A percentile compares a stretch with the other conserved stretches of the same genome.
phyloP scores from a whole-genome alignment of 306 rosid genomes.

The Vigna unguiculata region DNA sequence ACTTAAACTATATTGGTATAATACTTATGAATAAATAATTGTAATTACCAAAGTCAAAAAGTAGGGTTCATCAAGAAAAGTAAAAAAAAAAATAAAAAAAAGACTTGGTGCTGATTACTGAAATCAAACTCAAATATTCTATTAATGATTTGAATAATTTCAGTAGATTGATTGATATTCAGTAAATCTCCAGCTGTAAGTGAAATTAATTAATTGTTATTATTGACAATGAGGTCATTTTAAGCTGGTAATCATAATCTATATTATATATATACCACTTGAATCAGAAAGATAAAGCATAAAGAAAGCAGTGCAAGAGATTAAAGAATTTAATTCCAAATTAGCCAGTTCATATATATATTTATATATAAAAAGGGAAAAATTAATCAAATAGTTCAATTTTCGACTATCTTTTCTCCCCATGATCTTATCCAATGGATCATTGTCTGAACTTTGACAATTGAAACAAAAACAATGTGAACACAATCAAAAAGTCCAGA shows the following conservation, averaged over 20 bases:
- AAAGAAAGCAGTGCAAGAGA: background rate
- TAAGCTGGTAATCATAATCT: background rate
- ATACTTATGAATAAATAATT: no score
- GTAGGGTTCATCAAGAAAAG: no score
- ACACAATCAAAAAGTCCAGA: slow-evolving; percentile 21
- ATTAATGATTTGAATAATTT: background rate
- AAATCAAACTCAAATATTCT: background rate
- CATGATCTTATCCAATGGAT: background rate
- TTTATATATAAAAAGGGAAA: background rate
- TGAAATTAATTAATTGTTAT: background rate
- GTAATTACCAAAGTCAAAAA: no score
- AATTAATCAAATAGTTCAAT: background rate
- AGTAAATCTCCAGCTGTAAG: background rate
- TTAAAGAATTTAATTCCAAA: background rate
- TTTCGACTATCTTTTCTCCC: slow-evolving; percentile 10
- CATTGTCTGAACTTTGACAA: slow-evolving; percentile 15
- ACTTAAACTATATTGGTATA: no score
- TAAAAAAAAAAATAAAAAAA: background rate
- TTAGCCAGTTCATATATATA: background rate
- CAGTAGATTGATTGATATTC: background rate
- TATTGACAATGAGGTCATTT: background rate
- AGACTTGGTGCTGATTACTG: no score
- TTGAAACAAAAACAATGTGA: slow-evolving; percentile 31
- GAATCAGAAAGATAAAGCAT: background rate
- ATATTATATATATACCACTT: background rate